Evolutionary conservation across 2,329 filamentous ascomycete species (phyloP), one percentile per base, ranked within the genome.

Genomic region (Monosporascus sp.): DNA sequence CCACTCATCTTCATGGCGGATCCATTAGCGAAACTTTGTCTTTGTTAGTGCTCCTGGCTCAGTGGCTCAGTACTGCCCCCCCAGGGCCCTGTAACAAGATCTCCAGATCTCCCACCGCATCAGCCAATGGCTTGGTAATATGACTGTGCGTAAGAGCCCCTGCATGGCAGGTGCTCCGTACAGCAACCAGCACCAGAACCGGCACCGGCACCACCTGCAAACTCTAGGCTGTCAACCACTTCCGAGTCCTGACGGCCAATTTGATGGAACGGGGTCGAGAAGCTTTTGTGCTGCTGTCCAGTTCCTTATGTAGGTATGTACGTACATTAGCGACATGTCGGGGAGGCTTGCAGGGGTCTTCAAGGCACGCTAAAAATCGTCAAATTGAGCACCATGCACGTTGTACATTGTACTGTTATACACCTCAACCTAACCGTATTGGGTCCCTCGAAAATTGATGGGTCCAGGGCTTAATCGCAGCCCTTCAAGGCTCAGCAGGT

Each of bases 401-500:
- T 41, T 41, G 38, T 41, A 41, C 4, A 20, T 35, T 35, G 31
- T 46, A 31, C 43, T 46, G 24, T 46, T 46, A 46, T 46, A 46
- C 24, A 31, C 24, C 24, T 31, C n/a, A 22, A 6, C 22, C 43
- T 46, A 46, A 46, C 43, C 43, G 22, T 17, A 46, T 46, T 27
- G n/a, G 43, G 43, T 17, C n/a, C 24, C n/a, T 46, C 5, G 43
- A 46, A 45, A 31, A 22, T 46, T 46, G 24, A 46, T 46, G 43
- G 43, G 43, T 46, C 43, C 43, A 24, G 56, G 49, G 54, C 60
- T 61, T 51, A 57, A 57, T 58, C 57, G 59, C 43, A 46, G 43
- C 43, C 43, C 43, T 60, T 61, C 60, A 61, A 58, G 60, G 60
- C 59, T 62, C 60, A 60, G 38, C 57, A 62, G 61, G 35, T 47